Evolutionary conservation across 176 grass and related monocot genomes (phyloP).

Genomic region (Aegilops bicornis): DNA sequence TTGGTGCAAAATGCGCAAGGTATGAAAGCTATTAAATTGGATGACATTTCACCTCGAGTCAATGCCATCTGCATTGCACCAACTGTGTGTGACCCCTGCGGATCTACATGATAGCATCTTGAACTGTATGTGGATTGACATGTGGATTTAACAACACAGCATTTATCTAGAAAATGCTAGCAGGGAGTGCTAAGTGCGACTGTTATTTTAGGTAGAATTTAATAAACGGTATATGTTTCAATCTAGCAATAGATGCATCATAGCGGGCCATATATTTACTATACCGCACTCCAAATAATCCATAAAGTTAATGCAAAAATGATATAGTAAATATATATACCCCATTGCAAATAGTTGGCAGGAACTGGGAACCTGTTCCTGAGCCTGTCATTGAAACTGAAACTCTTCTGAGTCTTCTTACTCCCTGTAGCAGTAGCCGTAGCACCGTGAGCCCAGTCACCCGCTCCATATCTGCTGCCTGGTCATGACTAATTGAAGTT

Average conservation of each 20-base stretch:
- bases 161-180: constrained; percentile 23
- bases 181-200: neutral
- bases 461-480: neutral
- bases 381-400: neutral
- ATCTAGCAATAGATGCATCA: neutral
- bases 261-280: neutral
- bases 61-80: constrained; percentile 22
- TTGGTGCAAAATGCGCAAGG: constrained; percentile 89
- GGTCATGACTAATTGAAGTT: neutral
- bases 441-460: neutral
- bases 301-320: neutral
- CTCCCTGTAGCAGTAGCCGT: neutral
- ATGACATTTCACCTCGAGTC: constrained; percentile 3
- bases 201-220: neutral
- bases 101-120: neutral
- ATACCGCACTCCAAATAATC: neutral
- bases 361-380: neutral
- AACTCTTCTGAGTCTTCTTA: neutral
- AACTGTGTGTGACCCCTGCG: neutral
- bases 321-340: neutral
- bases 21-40: constrained; percentile 23
- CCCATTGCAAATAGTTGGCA: neutral
- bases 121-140: constrained; percentile 4
- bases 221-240: neutral
- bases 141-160: neutral